A percentile compares a stretch with the other conserved stretches of the same genome.
Evolutionary conservation across 371 early-diverging fungal genomes (phyloP).

Genomic region (Modicella reniformis): DNA sequence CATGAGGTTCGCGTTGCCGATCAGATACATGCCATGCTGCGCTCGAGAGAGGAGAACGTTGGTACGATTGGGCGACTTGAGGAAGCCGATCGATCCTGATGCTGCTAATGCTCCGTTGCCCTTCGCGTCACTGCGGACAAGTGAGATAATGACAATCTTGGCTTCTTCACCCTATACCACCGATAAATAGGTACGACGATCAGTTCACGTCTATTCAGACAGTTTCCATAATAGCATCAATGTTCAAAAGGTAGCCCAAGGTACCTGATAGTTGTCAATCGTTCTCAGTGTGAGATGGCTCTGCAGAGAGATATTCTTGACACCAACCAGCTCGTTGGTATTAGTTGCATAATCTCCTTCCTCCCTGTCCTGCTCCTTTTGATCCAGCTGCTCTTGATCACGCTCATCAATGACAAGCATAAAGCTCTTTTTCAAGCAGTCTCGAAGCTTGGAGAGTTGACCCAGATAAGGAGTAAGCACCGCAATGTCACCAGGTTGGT

Average conservation of each 20-base stretch:
- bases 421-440: constrained; percentile 32
- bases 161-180: constrained; percentile 54
- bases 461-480: constrained; percentile 66
- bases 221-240: neutral
- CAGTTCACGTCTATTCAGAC: neutral
- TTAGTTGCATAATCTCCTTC: neutral
- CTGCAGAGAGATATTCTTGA: constrained; percentile 22
- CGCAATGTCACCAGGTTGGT: constrained; percentile 62
- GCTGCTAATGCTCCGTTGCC: neutral
- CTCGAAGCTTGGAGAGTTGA: constrained; percentile 60
- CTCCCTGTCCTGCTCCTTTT: constrained; percentile 26
- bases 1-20: constrained; percentile 63
- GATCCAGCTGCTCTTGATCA: constrained; percentile 50
- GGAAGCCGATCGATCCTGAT: constrained; percentile 76
- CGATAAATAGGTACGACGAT: neutral
- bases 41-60: constrained; percentile 86
- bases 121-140: constrained; percentile 68
- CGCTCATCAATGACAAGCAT: constrained; percentile 54
- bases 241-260: too few relatives aligned
- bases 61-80: constrained; percentile 78
- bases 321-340: neutral
- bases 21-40: constrained; percentile 60
- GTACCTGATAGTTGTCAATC: constrained; percentile 56
- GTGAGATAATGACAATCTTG: constrained; percentile 59
- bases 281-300: constrained; percentile 44